Evolutionary conservation across 2,329 filamentous ascomycete species (phyloP).

Genomic region (Xylaria sp.): DNA sequence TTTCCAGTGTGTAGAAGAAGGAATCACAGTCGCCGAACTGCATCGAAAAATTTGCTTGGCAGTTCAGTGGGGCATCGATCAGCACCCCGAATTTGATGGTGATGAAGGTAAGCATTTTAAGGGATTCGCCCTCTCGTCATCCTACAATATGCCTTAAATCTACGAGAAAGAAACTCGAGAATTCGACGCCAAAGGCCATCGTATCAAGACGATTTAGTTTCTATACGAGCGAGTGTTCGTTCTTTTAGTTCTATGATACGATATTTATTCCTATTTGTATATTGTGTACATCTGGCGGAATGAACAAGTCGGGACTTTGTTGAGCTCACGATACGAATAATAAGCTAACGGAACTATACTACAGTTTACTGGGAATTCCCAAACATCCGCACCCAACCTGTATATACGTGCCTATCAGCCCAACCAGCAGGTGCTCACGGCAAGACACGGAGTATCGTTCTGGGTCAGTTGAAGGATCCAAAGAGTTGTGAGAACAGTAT

Average conservation of each 20-base stretch:
- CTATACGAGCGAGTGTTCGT: not conserved
- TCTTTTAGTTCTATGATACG: not conserved
- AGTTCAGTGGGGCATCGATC: constrained; percentile 9
- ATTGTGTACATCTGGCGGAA: not conserved
- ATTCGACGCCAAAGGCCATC: not conserved
- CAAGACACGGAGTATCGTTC: constrained; percentile 23
- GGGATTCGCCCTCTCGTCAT: not conserved
- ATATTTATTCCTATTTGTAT: not conserved
- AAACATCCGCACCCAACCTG: constrained; percentile 17
- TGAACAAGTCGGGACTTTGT: too few relatives aligned
- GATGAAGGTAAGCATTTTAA: constrained; percentile 1
- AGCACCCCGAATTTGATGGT: not conserved
- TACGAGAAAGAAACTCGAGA: too few relatives aligned
- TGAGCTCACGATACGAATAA: not conserved
- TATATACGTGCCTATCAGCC: constrained; percentile 31
- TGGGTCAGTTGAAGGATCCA: not conserved
- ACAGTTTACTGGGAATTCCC: constrained; percentile 6
- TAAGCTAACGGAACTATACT: not conserved
- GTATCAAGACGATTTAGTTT: not conserved
- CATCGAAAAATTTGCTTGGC: constrained; percentile 30
- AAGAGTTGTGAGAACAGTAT: not conserved
- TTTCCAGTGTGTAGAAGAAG: constrained; percentile 8
- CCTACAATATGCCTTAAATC: not conserved
- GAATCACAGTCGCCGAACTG: constrained; percentile 28
- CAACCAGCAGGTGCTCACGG: constrained; percentile 9